A percentile compares a stretch with the other conserved stretches of the same genome.
Evolutionary conservation across 441 rosid species (phyloP).

Genomic region (Codiaeum variegatum): DNA sequence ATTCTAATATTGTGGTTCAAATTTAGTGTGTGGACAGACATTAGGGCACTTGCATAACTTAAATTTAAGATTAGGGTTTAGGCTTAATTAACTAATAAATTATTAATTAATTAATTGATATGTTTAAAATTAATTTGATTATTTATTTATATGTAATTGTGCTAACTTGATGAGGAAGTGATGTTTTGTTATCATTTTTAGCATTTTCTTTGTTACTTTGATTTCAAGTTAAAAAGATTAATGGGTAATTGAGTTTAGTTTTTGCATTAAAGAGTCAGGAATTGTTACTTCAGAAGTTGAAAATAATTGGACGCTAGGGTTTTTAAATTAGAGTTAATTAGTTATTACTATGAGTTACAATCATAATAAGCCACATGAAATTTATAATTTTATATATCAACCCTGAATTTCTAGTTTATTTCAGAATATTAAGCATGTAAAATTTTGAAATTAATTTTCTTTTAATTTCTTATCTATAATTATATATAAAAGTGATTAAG

Average conservation of each 20-base stretch:
- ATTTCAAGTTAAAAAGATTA: conserved; percentile 10
- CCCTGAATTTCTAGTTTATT: too few relatives aligned
- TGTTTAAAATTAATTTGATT: too few relatives aligned
- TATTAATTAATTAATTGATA: too few relatives aligned
- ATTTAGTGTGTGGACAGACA: conserved; percentile 2
- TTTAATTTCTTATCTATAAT: too few relatives aligned
- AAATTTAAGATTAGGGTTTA: neutral
- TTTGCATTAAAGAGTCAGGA: conserved; percentile 13
- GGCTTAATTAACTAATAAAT: neutral
- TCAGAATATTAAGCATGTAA: too few relatives aligned
- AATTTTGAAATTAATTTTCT: neutral
- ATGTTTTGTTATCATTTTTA: conserved; percentile 13
- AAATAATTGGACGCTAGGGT: neutral
- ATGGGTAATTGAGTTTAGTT: neutral
- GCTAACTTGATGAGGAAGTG: conserved; percentile 23
- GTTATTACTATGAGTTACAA: neutral
- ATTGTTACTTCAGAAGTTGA: conserved; percentile 1
- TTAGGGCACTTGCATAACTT: neutral
- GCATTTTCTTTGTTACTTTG: conserved; percentile 10
- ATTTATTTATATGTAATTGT: too few relatives aligned
- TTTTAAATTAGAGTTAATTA: neutral
- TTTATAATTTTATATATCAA: neutral
- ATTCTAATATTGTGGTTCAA: neutral
- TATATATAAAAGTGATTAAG: too few relatives aligned
- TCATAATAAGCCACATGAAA: neutral